Evolutionary conservation across 441 rosid genomes (phyloP).

Genomic region (Populus hybrid): DNA sequence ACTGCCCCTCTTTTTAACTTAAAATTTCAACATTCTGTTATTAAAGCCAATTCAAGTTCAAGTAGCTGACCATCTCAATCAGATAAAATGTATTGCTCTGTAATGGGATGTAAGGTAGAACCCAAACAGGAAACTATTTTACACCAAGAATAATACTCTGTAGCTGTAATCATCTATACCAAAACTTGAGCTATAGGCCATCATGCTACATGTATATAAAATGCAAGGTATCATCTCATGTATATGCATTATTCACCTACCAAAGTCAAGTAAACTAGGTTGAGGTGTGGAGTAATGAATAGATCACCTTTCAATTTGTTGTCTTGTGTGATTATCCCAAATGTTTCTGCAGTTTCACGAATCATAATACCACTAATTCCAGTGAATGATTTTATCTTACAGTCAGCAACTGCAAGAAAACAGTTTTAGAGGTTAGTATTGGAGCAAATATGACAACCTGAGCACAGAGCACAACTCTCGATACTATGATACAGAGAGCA

Average conservation of each 20-base stretch:
- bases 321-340: constrained; percentile 68
- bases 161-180: not conserved
- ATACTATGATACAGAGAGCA: not conserved
- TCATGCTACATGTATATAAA: not conserved
- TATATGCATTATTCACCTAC: not conserved
- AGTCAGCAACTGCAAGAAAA: constrained; percentile 61
- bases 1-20: not conserved
- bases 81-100: too few relatives aligned
- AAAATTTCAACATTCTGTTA: not conserved
- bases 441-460: not conserved
- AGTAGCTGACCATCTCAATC: not conserved
- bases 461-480: constrained; percentile 4
- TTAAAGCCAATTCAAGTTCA: not conserved
- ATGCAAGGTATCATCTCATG: not conserved
- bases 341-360: constrained; percentile 84
- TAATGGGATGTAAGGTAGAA: not conserved
- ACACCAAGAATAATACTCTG: not conserved
- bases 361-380: constrained; percentile 78
- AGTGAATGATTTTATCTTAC: constrained; percentile 53
- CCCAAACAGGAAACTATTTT: not conserved
- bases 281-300: not conserved
- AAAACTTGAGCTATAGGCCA: not conserved
- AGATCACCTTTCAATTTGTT: constrained; percentile 55
- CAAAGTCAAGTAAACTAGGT: not conserved
- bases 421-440: constrained; percentile 2